Evolutionary conservation across 2,329 filamentous ascomycete genomes (phyloP), one percentile per base, ranked within the genome.

Genomic region (Xylariaceae sp.): DNA sequence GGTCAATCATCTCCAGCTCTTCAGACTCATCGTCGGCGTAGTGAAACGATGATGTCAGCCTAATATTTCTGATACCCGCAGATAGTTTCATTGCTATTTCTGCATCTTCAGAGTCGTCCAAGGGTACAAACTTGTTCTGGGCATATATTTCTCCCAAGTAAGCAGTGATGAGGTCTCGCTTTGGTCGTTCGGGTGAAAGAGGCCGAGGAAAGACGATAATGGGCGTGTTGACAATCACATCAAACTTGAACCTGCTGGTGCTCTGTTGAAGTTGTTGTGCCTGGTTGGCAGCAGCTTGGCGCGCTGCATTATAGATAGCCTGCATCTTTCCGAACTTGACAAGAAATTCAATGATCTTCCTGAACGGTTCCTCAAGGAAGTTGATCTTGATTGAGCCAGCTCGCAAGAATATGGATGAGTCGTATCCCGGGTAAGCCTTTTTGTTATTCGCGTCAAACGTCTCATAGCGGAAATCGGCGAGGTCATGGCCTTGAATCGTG

Each of bases 321-420:
- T 99, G 94, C 94, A 99, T 99, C 72, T 96, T 96, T 55, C 95
- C 94, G 69, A 99, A 99, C 65, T 99, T 99, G 69, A 99, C 91
- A 41, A 96, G 78, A 70, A 99, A 99, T 60, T 95, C 90, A 71
- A 99, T 90, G 58, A 99, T 97, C 73, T 97, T 97, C 47, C 94
- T 85, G 76, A 97, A 97, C 0, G 94, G 94, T 69, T 99, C 95
- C 56, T 97, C 93, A 4, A 97, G 75, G 68, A 99, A 99, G 68
- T 97, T 97, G 67, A 99, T 79, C 73, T 96, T 97, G 69, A 99
- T 87, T 0, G 94, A 99, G 1, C 94, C 94, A 16, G 94, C 93
- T 34, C 93, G 86, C 11, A 99, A 76, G 65, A 85, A 95, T 31
- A 99, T 85, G 1, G 92, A 93, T 13, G 90, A 94, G 66, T 97